Conservation (phyloP, 2,329 filamentous ascomycete species). For the Acephala macrosclerotiorum region DNA sequence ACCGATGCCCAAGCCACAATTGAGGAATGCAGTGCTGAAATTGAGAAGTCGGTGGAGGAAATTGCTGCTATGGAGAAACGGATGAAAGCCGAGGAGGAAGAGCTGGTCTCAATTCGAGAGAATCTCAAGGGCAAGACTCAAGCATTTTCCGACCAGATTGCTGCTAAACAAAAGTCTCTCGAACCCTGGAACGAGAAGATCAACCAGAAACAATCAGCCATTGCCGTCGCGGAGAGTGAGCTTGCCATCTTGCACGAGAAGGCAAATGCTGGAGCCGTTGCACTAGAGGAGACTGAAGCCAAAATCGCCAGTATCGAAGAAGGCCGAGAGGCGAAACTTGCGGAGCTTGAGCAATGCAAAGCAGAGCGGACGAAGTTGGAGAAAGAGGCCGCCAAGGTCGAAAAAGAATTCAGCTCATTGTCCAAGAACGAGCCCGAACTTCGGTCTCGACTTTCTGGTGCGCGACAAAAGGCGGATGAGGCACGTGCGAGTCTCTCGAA, state of each 20-base stretch:
- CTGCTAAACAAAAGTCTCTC: slow-evolving; percentile 88
- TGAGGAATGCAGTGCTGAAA: slow-evolving; percentile 78
- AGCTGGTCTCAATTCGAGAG: slow-evolving; percentile 84
- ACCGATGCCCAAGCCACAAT: slow-evolving; percentile 80
- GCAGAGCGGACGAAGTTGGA: slow-evolving; percentile 75
- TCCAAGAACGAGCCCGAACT: slow-evolving; percentile 81
- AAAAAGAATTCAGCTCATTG: slow-evolving; percentile 76
- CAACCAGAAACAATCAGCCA: slow-evolving; percentile 92
- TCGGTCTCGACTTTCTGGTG: slow-evolving; percentile 84
- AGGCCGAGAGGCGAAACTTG: slow-evolving; percentile 72
- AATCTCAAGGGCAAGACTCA: slow-evolving; percentile 95
- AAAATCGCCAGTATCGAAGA: slow-evolving; percentile 80
- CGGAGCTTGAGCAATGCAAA: slow-evolving; percentile 79
- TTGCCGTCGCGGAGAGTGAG: slow-evolving; percentile 94
- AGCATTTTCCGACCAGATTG: slow-evolving; percentile 90
- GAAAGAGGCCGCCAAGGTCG: slow-evolving; percentile 75
- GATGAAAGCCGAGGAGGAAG: slow-evolving; percentile 80
- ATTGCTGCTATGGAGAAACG: slow-evolving; percentile 78
- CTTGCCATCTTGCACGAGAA: slow-evolving; percentile 90
- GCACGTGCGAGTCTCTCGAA: slow-evolving; percentile 88
- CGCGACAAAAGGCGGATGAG: slow-evolving; percentile 94
- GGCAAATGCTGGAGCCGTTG: slow-evolving; percentile 84
- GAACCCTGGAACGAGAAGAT: slow-evolving; percentile 98
- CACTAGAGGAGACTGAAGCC: slow-evolving; percentile 81
- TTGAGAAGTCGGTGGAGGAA: slow-evolving; percentile 78